Base-by-base conservation (phyloP, 352 stramenopile species). In the Pythium aphanidermatum region DNA sequence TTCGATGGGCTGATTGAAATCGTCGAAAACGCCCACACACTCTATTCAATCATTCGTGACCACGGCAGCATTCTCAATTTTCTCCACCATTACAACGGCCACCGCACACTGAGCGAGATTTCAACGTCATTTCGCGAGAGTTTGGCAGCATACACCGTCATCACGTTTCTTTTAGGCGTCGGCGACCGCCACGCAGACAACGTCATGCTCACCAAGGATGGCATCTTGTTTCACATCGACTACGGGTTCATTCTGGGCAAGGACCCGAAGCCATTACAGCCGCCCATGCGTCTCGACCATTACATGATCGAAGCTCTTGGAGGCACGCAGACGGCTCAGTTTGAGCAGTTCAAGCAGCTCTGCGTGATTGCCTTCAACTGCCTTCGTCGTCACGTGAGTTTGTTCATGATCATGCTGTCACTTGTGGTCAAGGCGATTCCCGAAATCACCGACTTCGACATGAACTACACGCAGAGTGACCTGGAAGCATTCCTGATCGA, bases 131-230 rank as follows among this genome's bases (percentile, higher is more conserved):
- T 90, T 39, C 68, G 80, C 14, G 80, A 97, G 46, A 97, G 82
- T 58, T 92, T 97, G 42, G 97, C 97, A 10, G 96, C 96, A 20
- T 99, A 99, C 74, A 99, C 96, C 24, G 96, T 99, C 28, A 98
- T 99, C 43, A 99, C 96, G 21, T 99, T 99, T 59, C 59, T 99
- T 13, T 60, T 99, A n/a, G 95, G 96, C 24, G 95, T 99, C 37
- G 97, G 97, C 20, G 97, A 99, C 71, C 76, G 97, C 5, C 97
- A 99, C 60, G 81, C 98, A 5, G 96, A 99, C 66, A 99, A 99
- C 62, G 96, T 99, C 38, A 98, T 99, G 94, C 76, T 99, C 4
- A 93, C 81, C 26, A 89, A 90, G 29, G 86, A 92, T 55, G 97
- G 97, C 10, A 90, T 98, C 51, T 81, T 99, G 27, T 99, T 99